Base-by-base conservation (phyloP, 305 asterid genomes). In the Petunia hybrid region DNA sequence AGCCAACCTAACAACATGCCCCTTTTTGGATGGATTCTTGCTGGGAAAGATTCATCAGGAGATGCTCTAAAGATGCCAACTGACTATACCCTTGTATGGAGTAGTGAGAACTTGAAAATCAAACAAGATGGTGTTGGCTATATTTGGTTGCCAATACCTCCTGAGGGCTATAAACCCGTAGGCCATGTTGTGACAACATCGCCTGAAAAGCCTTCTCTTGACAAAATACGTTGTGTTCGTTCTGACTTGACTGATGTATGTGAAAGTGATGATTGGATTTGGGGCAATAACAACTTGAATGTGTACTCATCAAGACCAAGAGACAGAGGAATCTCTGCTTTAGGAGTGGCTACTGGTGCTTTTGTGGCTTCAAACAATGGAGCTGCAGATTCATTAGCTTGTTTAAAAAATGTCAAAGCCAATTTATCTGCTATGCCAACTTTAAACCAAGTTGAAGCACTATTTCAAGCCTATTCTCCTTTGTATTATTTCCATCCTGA, bases 61-160 rank as follows among this genome's bases (percentile, higher is more conserved):
- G 86, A 80, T 43, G 39, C 88, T 7, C 85, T 95, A 3, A 89
- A 80, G 84, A 83, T 80, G 5, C 98, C 97, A 9, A 82, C 57
- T 35, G 95, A 91, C 80, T 95, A 93, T 4, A 68, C 90, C 8
- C 97, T 95, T 16, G 90, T 93, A 62, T 91, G 97, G 97, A 90
- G 89, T 14, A 92, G 96, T n/a, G 91, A 88, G 75, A 79, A 87
- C 73, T 36, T 80, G 80, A 85, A 86, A 8, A 88, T 89, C 12
- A 85, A 85, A 40, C 96, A 92, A 64, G 94, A 90, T 16, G 88
- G 92, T 5, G 81, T 75, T 7, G 94, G 86, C 65, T 93, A 93
- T 77, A 77, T 93, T 40, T 95, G 99, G 99, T 78, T 88, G 36
- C 99, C 98, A 4, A 79, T 70, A 0, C 89, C 98, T 1, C 92